These are phyloP conservation scores for Chlorencoelia australis DNA, from an alignment of 2,329 filamentous ascomycete species.

Conservation along the genomic window DNA sequence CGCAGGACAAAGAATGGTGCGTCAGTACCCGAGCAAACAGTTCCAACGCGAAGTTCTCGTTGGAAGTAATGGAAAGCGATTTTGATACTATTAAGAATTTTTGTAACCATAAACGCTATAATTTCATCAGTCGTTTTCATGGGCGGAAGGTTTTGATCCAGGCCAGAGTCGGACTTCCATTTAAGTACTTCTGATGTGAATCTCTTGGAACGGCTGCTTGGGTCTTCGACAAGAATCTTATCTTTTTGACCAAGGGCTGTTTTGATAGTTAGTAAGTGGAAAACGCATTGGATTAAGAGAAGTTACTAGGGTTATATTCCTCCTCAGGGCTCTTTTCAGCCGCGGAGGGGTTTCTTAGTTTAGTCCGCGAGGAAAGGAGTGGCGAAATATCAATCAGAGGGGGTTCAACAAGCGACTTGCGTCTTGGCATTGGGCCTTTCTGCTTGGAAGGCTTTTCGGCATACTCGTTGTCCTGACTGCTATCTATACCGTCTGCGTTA, in stretches of 20 bases:
- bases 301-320: background rate
- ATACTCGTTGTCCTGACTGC: no score
- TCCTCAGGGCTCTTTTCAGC: background rate
- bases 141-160: background rate
- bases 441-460: no score
- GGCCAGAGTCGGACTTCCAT: background rate
- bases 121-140: background rate
- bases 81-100: background rate
- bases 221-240: no score
- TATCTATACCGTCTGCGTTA: no score
- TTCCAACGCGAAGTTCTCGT: conserved; percentile 46
- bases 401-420: no score
- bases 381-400: no score
- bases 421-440: no score
- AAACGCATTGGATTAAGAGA: background rate
- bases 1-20: conserved; percentile 58
- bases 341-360: background rate
- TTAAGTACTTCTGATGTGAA: background rate
- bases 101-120: background rate
- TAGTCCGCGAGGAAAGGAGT: no score
- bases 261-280: background rate
- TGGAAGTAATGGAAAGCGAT: conserved; percentile 20
- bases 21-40: conserved; percentile 72
- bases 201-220: no score
- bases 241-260: background rate